Evolutionary conservation across 352 stramenopile species (phyloP), one percentile per base, ranked within the genome.

Genomic region (Phytophthora gonapodyides): DNA sequence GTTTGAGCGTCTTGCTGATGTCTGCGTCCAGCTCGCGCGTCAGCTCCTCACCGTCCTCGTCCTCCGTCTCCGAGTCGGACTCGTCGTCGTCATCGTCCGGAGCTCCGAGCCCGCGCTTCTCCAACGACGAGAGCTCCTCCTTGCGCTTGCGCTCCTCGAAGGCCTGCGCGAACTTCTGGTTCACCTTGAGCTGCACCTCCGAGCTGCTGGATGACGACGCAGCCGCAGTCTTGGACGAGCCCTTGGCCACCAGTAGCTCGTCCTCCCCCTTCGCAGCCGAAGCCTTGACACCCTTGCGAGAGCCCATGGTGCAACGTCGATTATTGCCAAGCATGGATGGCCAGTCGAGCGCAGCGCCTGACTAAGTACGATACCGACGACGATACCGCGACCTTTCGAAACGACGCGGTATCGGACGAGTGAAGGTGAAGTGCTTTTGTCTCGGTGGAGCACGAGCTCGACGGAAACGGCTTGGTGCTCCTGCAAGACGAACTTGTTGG

Each of bases 1-100:
- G 82, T 43, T 89, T 86, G 16, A 99, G 69, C 53, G 87, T 96
- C 70, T 87, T 86, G 52, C 61, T 75, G 49, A 96, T 96, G 47
- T 93, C 84, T 7, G 67, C 73, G 50, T 96, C 87, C 58, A 96
- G 50, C 42, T 84, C 78, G 24, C 46, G 53, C 24, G 84, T 94
- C 24, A 96, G 75, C 54, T 91, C 73, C 54, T 93, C 85, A 34
- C 81, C 87, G 54, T 96, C 87, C 58, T 94, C 85, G 54, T 94
- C 85, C 56, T 95, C 87, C 4, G 82, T 88, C 70, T 96, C 87
- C 6, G 82, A 93, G 16, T 90, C 82, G 0, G 78, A 90, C 19
- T 88, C 76, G 19, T 84, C 75, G 13, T 89, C 80, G 50, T 87
- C 73, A 40, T 77, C 67, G 17, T 77, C 69, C 5, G 58, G 45